Evolutionary conservation across 2,329 filamentous ascomycete species (phyloP).

Genomic region (Colletotrichum orchidophilum): DNA sequence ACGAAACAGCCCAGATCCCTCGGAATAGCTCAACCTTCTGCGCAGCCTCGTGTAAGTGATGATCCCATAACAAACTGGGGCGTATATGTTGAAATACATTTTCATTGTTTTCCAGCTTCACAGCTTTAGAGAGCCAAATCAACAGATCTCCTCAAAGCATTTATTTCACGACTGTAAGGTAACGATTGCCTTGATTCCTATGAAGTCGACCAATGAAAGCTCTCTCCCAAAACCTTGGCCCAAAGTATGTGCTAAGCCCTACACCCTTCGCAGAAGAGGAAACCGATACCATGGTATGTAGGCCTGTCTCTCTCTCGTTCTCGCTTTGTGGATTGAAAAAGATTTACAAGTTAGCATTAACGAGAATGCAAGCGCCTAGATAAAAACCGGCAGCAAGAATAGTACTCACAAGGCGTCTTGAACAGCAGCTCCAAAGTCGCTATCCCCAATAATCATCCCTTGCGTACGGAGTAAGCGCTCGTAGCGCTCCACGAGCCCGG

Average conservation of each 20-base stretch:
- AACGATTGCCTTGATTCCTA: neutral
- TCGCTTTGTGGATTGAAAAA: neutral
- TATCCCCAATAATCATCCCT: slow-evolving; percentile 5
- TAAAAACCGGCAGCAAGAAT: neutral
- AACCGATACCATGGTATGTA: slow-evolving; percentile 19
- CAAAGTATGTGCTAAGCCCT: slow-evolving; percentile 13
- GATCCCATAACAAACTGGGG: neutral
- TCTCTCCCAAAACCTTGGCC: slow-evolving; percentile 21
- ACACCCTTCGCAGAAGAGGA: slow-evolving; percentile 6
- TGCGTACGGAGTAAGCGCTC: slow-evolving; percentile 1
- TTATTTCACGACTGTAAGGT: neutral
- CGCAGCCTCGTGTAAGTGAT: neutral
- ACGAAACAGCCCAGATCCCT: neutral
- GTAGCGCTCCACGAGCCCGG: slow-evolving; percentile 2
- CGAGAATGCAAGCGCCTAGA: neutral
- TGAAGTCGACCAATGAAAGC: neutral
- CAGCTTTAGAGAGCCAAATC: neutral
- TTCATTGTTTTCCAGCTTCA: neutral
- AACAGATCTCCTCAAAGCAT: too few relatives aligned
- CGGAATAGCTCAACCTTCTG: neutral
- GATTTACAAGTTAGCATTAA: neutral
- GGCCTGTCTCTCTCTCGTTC: neutral
- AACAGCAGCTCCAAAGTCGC: neutral
- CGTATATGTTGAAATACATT: too few relatives aligned
- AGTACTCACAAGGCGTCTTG: slow-evolving; percentile 20